These are phyloP conservation scores for Bromus sterilis DNA, from an alignment of 176 grass and related monocot species.

Conservation along the genomic window DNA sequence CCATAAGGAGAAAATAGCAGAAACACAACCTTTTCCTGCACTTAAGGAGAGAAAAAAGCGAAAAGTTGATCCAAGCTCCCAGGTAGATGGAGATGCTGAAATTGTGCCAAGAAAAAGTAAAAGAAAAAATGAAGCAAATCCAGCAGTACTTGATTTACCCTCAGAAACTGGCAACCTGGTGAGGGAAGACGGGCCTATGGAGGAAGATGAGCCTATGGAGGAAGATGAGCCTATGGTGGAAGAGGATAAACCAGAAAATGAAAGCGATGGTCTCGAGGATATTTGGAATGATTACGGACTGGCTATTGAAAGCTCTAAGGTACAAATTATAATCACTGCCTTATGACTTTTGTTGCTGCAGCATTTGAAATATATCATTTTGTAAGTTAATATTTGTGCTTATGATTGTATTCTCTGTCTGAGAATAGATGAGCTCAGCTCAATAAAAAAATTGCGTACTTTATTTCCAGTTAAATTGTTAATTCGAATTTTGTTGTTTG, in stretches of 20 bases:
- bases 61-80: slow-evolving; percentile 13
- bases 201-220: slow-evolving; percentile 17
- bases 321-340: slow-evolving; percentile 18
- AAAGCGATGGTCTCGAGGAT: slow-evolving; percentile 87
- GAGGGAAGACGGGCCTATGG: not conserved
- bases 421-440: not conserved
- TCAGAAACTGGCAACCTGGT: slow-evolving; percentile 15
- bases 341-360: not conserved
- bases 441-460: not conserved
- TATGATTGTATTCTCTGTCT: not conserved
- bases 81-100: slow-evolving; percentile 8
- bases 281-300: slow-evolving; percentile 86
- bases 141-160: slow-evolving; percentile 14
- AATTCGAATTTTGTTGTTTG: slow-evolving; percentile 3
- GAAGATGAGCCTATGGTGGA: slow-evolving; percentile 19
- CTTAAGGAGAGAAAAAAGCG: slow-evolving; percentile 37
- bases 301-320: slow-evolving; percentile 89
- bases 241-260: slow-evolving; percentile 29
- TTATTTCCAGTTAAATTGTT: slow-evolving; percentile 5
- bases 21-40: slow-evolving; percentile 29
- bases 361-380: not conserved
- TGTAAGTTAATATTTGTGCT: slow-evolving; percentile 13
- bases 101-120: slow-evolving; percentile 18
- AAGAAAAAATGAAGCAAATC: slow-evolving; percentile 23
- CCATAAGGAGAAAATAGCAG: slow-evolving; percentile 40